Evolutionary conservation across 495 filamentous ascomycete species (phyloP), one percentile per base, ranked within the genome.

Genomic region (Neurospora sp.): DNA sequence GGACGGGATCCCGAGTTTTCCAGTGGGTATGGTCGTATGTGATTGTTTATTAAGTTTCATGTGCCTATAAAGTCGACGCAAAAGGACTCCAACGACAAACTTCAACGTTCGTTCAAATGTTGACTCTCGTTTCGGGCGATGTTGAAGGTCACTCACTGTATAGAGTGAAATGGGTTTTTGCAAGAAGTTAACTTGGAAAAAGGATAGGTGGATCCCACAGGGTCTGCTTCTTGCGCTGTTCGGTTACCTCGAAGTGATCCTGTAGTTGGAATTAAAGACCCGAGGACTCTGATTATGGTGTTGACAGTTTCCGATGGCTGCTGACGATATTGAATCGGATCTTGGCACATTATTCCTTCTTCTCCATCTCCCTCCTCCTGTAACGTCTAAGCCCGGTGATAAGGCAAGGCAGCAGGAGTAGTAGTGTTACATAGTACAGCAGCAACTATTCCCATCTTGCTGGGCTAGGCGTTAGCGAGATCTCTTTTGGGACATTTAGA

Each of bases 1-100:
- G 83, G 83, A 86, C 84, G 84, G 84, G 83, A 83, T 83, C 80
- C 83, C 84, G 83, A 81, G 76, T 81, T 80, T 74, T 84, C 83
- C 27, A 35, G 22, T 66, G 53, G 27, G 53, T 66, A 66, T 66
- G 53, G 53, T 66, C 53, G 53, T 66, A 66, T 66, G 53, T 66
- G 27, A 1, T 35, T 18, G 0, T 31, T 16, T 0, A 14, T 1
- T 6, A 4, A 8, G 5, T 59, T 59, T 27, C 11, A 27, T 27
- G 4, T 22, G 10, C 20, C 10, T 53, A 53, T 53, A 53, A 27
- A 3, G 35, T 37, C 35, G 5, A 7, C 35, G 35, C 6, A 7
- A 37, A 37, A 35, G 35, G 5, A 37, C 35, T 37, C 35, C 0
- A 6, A 35, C 5, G 35, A 37, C 35, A 37, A 37, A 37, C 35